A percentile compares a stretch with the other conserved stretches of the same genome.
These are phyloP conservation scores for Talaromyces thailandensis DNA, from an alignment of 495 filamentous ascomycete genomes.

Conservation along the genomic window DNA sequence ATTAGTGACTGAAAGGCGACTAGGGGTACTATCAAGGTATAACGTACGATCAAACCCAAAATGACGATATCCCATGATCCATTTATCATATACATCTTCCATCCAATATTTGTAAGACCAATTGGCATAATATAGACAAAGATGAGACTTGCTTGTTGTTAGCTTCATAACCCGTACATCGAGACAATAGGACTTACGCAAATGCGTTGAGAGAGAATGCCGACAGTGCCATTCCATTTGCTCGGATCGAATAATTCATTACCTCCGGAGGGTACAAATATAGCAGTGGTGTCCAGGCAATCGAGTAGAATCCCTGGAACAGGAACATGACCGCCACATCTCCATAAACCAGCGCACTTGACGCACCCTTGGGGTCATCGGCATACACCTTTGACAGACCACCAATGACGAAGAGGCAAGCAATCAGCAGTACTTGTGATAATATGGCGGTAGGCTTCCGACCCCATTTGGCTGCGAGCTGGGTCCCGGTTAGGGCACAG, in stretches of 20 bases:
- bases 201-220: constrained; percentile 31
- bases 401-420: constrained; percentile 42
- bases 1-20: not conserved
- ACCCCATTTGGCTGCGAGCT: constrained; percentile 31
- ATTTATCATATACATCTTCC: constrained; percentile 20
- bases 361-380: constrained; percentile 24
- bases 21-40: not conserved
- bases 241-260: constrained; percentile 21
- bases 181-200: constrained; percentile 23
- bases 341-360: constrained; percentile 28
- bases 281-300: constrained; percentile 52
- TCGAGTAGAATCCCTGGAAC: constrained; percentile 52
- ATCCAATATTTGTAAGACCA: constrained; percentile 22
- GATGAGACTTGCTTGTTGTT: constrained; percentile 18
- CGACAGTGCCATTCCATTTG: constrained; percentile 14
- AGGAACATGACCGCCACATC: constrained; percentile 27
- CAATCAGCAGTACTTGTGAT: constrained; percentile 23
- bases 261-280: constrained; percentile 51
- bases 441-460: constrained; percentile 33
- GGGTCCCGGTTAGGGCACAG: constrained; percentile 25
- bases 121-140: constrained; percentile 45
- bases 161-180: not conserved
- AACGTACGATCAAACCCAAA: constrained; percentile 14
- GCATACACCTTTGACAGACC: constrained; percentile 40
- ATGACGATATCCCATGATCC: constrained; percentile 17